A percentile compares a stretch with the other conserved stretches of the same genome.
Conservation (phyloP, 768 basidiomycete species). For the Nevesoporus exiguus region DNA sequence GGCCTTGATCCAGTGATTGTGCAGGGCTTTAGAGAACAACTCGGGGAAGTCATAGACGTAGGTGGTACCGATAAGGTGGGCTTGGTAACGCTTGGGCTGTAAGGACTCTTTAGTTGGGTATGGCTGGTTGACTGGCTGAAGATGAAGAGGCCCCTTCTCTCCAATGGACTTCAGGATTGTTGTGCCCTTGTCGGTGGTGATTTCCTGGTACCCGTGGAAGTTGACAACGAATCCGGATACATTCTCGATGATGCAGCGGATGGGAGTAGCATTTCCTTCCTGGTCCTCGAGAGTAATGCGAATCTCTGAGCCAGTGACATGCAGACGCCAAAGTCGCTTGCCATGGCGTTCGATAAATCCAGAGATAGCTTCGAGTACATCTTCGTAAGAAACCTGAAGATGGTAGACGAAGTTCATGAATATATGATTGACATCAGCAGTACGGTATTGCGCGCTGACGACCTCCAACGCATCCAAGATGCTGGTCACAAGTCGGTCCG, state of each 20-base stretch:
- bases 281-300: slow-evolving; percentile 91
- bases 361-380: slow-evolving; percentile 94
- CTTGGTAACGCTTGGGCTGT: slow-evolving; percentile 98
- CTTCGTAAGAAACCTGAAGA: slow-evolving; percentile 91
- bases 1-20: slow-evolving; percentile 85
- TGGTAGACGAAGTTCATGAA: slow-evolving; percentile 99
- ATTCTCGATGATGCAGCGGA: slow-evolving; percentile 97
- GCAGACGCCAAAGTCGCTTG: slow-evolving; percentile 95
- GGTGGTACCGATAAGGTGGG: slow-evolving; percentile 96
- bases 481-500: slow-evolving; percentile 91
- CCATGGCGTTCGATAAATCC: slow-evolving; percentile 99
- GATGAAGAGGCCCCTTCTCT: slow-evolving; percentile 93
- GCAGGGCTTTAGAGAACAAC: slow-evolving; percentile 94
- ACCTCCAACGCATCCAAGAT: slow-evolving; percentile 95
- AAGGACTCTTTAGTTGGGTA: slow-evolving; percentile 98
- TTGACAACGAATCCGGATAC: slow-evolving; percentile 99
- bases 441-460: slow-evolving; percentile 83
- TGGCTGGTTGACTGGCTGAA: slow-evolving; percentile 89
- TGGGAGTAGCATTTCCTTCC: slow-evolving; percentile 92
- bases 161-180: slow-evolving; percentile 98
- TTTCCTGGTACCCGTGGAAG: slow-evolving; percentile 97
- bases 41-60: slow-evolving; percentile 99
- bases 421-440: slow-evolving; percentile 97
- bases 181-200: slow-evolving; percentile 91
- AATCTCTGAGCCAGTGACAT: slow-evolving; percentile 97